A percentile compares a stretch with the other conserved stretches of the same genome.
phyloP scores from a whole-genome alignment of 1,284 basidiomycete genomes.

The Termitomyces sp. region DNA sequence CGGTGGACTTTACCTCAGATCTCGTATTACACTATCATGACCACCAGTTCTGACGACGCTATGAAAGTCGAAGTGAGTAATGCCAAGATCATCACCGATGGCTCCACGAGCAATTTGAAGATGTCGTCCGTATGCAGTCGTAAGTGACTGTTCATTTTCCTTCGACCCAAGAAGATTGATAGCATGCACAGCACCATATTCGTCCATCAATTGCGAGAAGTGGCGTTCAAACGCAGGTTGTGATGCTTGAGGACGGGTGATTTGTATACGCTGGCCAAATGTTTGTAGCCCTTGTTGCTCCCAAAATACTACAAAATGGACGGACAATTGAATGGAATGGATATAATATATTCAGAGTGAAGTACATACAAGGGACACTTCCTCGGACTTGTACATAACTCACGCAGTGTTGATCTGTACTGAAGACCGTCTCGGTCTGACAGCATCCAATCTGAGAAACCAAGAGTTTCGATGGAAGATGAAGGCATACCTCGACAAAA shows the following conservation, averaged over 20 bases:
- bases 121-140: constrained; percentile 78
- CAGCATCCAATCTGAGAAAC: constrained; percentile 19
- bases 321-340: constrained; percentile 15
- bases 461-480: constrained; percentile 7
- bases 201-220: constrained; percentile 79
- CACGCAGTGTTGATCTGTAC: constrained; percentile 77
- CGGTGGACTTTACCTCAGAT: constrained; percentile 53
- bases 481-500: constrained; percentile 79
- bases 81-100: constrained; percentile 55
- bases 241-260: constrained; percentile 91
- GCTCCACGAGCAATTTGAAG: constrained; percentile 56
- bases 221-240: constrained; percentile 96
- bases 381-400: constrained; percentile 94
- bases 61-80: constrained; percentile 96
- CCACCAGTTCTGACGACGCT: constrained; percentile 77
- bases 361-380: constrained; percentile 79
- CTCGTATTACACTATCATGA: constrained; percentile 80
- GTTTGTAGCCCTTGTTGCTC: constrained; percentile 93
- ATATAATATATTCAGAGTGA: constrained; percentile 15
- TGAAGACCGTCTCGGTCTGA: constrained; percentile 88
- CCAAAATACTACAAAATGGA: constrained; percentile 77
- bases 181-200: constrained; percentile 79
- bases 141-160: constrained; percentile 87
- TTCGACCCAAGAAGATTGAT: constrained; percentile 86
- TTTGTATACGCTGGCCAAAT: constrained; percentile 86